Evolutionary conservation across 495 filamentous ascomycete species (phyloP).

Genomic region (Xylaria flabelliformis): DNA sequence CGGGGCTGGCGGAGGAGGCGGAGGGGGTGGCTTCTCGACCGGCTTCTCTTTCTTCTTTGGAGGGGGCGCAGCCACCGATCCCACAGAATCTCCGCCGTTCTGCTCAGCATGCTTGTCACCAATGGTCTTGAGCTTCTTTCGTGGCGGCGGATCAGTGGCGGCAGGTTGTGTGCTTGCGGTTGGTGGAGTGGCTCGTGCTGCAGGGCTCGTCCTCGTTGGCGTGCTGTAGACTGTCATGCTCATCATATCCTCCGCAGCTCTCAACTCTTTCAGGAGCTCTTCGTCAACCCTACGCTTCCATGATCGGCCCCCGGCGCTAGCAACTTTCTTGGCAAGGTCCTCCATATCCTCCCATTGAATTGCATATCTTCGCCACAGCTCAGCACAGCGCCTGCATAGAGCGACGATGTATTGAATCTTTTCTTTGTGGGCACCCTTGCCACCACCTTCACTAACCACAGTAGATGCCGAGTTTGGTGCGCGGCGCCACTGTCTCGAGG

Average conservation of each 20-base stretch:
- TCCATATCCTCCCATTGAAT: constrained; percentile 97
- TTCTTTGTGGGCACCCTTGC: constrained; percentile 68
- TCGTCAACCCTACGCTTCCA: constrained; percentile 91
- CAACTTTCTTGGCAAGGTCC: constrained; percentile 88
- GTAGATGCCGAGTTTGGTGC: constrained; percentile 82
- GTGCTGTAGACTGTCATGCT: constrained; percentile 49
- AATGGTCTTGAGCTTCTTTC: constrained; percentile 62
- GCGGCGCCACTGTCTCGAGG: constrained; percentile 88
- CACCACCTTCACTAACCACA: constrained; percentile 69
- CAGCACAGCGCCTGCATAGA: constrained; percentile 86
- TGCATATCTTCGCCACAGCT: constrained; percentile 91
- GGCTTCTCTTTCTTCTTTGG: constrained; percentile 74
- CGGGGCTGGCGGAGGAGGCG: constrained; percentile 58
- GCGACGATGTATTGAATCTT: constrained; percentile 82
- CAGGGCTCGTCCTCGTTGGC: constrained; percentile 53
- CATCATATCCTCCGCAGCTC: constrained; percentile 57
- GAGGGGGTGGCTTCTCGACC: constrained; percentile 50
- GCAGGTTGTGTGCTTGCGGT: constrained; percentile 23
- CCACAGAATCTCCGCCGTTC: constrained; percentile 35
- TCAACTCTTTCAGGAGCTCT: constrained; percentile 83
- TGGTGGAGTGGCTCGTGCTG: constrained; percentile 31
- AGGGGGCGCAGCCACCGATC: constrained; percentile 38
- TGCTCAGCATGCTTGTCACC: constrained; percentile 43
- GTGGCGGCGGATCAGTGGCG: constrained; percentile 48
- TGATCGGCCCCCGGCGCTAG: constrained; percentile 78